phyloP scores from a whole-genome alignment of 176 grass and related monocot genomes.

The Triticum timopheevii region DNA sequence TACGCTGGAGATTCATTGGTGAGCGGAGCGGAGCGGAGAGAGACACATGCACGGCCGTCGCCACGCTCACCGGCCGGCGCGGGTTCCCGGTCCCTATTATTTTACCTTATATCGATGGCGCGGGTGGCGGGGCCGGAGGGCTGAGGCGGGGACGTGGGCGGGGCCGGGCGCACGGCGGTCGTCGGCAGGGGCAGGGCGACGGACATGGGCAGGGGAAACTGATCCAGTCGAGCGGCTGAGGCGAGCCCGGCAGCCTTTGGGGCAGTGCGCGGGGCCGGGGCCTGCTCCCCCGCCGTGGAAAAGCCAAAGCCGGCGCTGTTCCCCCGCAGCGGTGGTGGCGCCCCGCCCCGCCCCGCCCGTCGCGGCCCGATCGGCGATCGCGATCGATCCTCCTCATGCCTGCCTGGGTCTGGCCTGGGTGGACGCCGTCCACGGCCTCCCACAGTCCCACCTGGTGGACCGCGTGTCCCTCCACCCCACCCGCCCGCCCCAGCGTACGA shows the following conservation, averaged over 20 bases:
- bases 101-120: not conserved
- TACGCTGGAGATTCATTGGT: not conserved
- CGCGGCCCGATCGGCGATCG: not conserved
- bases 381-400: not conserved
- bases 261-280: not conserved
- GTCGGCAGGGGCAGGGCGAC: constrained; percentile 32
- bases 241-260: constrained; percentile 21
- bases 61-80: not conserved
- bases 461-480: not conserved
- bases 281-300: not conserved
- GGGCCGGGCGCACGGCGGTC: constrained; percentile 41
- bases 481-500: not conserved
- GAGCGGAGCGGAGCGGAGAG: not conserved
- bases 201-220: not conserved
- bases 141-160: not conserved
- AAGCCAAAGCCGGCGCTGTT: constrained; percentile 20
- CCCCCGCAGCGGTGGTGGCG: not conserved
- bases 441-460: constrained; percentile 21
- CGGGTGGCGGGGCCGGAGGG: not conserved
- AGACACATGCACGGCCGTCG: not conserved
- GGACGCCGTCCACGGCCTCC: not conserved
- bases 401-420: not conserved
- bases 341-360: not conserved
- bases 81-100: not conserved
- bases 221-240: not conserved